phyloP scores from a whole-genome alignment of 176 grass and related monocot genomes.

The Musa acuminata region DNA sequence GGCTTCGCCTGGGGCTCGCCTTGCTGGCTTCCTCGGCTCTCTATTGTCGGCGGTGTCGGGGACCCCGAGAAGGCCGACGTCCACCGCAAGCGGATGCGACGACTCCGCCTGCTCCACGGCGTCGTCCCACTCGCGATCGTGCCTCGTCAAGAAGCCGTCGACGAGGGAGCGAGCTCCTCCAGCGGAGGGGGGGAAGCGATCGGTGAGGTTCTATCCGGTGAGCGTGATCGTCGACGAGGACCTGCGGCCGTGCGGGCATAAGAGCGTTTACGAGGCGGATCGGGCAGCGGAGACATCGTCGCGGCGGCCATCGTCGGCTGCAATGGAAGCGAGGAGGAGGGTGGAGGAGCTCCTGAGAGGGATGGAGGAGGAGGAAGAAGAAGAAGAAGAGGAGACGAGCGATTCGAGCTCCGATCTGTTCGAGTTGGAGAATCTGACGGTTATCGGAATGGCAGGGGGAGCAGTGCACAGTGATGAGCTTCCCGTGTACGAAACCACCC shows the following conservation, averaged over 20 bases:
- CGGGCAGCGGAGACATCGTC: not conserved
- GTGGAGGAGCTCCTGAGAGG: conserved; percentile 49
- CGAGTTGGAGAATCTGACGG: conserved; percentile 72
- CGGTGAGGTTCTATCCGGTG: conserved; percentile 62
- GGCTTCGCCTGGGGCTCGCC: conserved; percentile 64
- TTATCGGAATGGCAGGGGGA: conserved; percentile 9
- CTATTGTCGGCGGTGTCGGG: conserved; percentile 40
- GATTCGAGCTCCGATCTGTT: conserved; percentile 98
- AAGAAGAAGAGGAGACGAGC: conserved; percentile 56
- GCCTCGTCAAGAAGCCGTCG: conserved; percentile 91
- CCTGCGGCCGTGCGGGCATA: conserved; percentile 18
- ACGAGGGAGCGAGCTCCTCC: conserved; percentile 26
- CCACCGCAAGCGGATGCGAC: conserved; percentile 3
- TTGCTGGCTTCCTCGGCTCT: conserved; percentile 74
- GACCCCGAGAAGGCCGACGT: conserved; percentile 17
- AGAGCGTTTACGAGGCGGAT: conserved; percentile 21
- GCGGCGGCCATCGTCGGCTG: conserved; percentile 20
- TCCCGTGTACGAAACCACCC: conserved; percentile 94
- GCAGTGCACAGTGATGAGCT: conserved; percentile 59
- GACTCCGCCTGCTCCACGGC: conserved; percentile 69
- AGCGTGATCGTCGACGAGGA: conserved; percentile 27
- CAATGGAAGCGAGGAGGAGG: conserved; percentile 34
- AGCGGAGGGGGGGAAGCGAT: conserved; percentile 26
- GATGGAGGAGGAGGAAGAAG: conserved; percentile 62
- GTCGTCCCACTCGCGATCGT: conserved; percentile 69